Conservation (phyloP, 805 yeast species). For the Zygotorulaspora sp. region DNA sequence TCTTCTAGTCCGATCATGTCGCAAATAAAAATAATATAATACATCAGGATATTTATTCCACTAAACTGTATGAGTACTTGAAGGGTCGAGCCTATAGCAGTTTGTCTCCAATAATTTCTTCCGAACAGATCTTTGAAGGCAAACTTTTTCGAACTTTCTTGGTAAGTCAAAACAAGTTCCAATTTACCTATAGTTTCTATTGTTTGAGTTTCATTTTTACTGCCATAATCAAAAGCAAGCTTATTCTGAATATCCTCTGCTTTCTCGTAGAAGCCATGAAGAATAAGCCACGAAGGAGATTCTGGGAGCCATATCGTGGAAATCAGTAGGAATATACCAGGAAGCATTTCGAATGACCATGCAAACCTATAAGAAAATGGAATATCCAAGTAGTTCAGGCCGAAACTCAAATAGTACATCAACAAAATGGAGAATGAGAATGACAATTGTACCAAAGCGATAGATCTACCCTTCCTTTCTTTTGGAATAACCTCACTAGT, state of each 20-base stretch:
- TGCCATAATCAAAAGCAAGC: slow-evolving; percentile 26
- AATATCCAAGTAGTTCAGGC: slow-evolving; percentile 40
- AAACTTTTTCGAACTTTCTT: slow-evolving; percentile 12
- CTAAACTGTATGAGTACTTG: slow-evolving; percentile 45
- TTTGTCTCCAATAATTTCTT: slow-evolving; percentile 34
- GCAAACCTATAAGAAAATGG: slow-evolving; percentile 58
- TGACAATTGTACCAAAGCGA: slow-evolving; percentile 52
- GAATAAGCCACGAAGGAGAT: slow-evolving; percentile 55
- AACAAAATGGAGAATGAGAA: slow-evolving; percentile 56
- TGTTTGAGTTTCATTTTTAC: slow-evolving; percentile 5
- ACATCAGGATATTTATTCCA: slow-evolving; percentile 42
- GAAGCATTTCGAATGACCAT: slow-evolving; percentile 55
- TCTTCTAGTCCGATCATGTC: slow-evolving; percentile 44
- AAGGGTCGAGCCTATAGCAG: slow-evolving; percentile 37
- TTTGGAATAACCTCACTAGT: slow-evolving; percentile 48
- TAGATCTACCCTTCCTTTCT: slow-evolving; percentile 45
- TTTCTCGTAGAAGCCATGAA: slow-evolving; percentile 34
- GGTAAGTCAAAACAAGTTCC: slow-evolving; percentile 17
- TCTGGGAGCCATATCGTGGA: slow-evolving; percentile 34
- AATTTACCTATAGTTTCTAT: slow-evolving; percentile 13
- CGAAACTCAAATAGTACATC: slow-evolving; percentile 49
- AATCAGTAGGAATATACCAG: slow-evolving; percentile 34
- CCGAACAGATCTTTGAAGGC: slow-evolving; percentile 33
- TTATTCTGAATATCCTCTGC: slow-evolving; percentile 37
- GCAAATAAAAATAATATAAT: slow-evolving; percentile 44